phyloP scores from a whole-genome alignment of 2,329 filamentous ascomycete genomes.

The Rutstroemia sp. region DNA sequence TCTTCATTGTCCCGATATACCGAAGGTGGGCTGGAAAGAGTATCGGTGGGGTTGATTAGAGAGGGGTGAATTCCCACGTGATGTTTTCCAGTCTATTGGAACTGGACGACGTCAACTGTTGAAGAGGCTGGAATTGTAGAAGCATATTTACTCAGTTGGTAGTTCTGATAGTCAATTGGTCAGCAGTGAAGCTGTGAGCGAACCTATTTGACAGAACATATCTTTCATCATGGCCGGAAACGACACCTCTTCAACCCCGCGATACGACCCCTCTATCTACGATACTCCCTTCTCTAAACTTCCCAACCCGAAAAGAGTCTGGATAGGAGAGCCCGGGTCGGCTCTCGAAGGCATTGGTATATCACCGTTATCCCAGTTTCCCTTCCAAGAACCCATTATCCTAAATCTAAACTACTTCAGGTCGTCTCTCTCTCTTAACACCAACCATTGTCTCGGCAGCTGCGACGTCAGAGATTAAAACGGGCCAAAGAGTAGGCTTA shows the following conservation, averaged over 20 bases:
- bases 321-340: constrained; percentile 18
- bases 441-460: constrained; percentile 42
- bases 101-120: too few species aligned
- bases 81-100: too few species aligned
- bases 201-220: too few species aligned
- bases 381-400: too few species aligned
- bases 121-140: too few species aligned
- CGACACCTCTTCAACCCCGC: background rate
- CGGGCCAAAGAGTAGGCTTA: constrained; percentile 43
- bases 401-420: background rate
- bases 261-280: constrained; percentile 18
- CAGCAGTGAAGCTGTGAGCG: too few species aligned
- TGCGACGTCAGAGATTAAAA: constrained; percentile 42
- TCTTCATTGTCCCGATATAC: too few species aligned
- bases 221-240: background rate
- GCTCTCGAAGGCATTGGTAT: constrained; percentile 17
- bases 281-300: constrained; percentile 17
- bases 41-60: too few species aligned
- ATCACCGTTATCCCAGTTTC: background rate
- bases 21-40: too few species aligned
- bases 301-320: constrained; percentile 18
- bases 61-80: too few species aligned
- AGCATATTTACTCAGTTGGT: too few species aligned
- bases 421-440: constrained; percentile 41
- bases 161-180: too few species aligned